phyloP scores from a whole-genome alignment of 805 yeast genomes.

The Candida germanica region DNA sequence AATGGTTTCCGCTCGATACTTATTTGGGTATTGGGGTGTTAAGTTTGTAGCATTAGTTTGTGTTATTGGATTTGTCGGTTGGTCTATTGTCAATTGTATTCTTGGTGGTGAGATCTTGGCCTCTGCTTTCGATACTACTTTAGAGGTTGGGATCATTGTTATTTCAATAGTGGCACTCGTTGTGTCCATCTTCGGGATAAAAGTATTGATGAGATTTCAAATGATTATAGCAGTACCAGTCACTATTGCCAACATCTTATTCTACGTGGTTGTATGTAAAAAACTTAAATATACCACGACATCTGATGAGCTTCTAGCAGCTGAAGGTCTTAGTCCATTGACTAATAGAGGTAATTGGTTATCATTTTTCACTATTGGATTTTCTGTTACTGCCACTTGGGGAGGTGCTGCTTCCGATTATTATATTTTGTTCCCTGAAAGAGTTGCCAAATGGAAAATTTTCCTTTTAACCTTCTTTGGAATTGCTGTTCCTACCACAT shows the following conservation, averaged over 20 bases:
- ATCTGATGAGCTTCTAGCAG: constrained; percentile 20
- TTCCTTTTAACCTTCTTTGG: constrained; percentile 28
- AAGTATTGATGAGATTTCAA: constrained; percentile 27
- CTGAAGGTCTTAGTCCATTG: constrained; percentile 10
- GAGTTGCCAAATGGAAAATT: constrained; percentile 22
- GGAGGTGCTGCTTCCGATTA: constrained; percentile 35
- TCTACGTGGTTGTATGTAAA: constrained; percentile 30
- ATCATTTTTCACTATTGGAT: constrained; percentile 33
- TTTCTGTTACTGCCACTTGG: constrained; percentile 36
- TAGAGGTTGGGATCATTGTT: constrained; percentile 31
- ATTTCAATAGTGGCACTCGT: constrained; percentile 24
- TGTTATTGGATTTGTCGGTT: constrained; percentile 33
- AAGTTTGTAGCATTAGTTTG: constrained; percentile 28
- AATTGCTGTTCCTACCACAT: constrained; percentile 29
- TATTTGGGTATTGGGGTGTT: constrained; percentile 37
- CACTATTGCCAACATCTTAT: constrained; percentile 25
- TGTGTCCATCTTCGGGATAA: constrained; percentile 33
- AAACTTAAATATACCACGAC: constrained; percentile 17
- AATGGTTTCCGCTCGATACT: constrained; percentile 34
- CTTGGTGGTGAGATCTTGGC: constrained; percentile 35
- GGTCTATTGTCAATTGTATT: constrained; percentile 39
- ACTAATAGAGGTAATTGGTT: constrained; percentile 32
- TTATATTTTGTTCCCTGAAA: constrained; percentile 30
- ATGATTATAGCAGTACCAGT: constrained; percentile 27
- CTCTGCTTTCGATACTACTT: constrained; percentile 23